Evolutionary conservation across 805 yeast species (phyloP), one percentile per base, ranked within the genome.

Genomic region (Pichia heedii): DNA sequence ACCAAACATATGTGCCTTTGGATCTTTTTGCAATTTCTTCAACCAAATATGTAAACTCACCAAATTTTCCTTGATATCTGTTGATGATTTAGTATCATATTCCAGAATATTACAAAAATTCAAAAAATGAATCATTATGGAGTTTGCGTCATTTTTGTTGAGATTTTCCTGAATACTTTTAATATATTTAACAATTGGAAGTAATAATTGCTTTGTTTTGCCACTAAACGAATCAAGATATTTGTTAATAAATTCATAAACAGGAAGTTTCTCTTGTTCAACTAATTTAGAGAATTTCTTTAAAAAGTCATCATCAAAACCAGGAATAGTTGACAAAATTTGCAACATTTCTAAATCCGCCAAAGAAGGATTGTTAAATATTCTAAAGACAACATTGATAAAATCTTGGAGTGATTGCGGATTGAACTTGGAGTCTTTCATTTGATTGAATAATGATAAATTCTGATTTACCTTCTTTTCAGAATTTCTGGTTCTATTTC

Each of bases 211-310:
- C 19, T 32, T 40, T 4, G 34, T 36, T 39, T 36, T 39, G 6
- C 36, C 33, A 39, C 40, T 39, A 4, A 43, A 32, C 4, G 46
- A 27, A 29, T 35, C 43, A 32, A 40, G 37, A 29, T 44, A 44
- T 24, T 44, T 44, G 2, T 24, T 21, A 15, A 44, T 33, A 18
- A 44, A 40, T 21, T 40, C 35, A 32, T 13, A 36, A 20, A 40
- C 27, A 7, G 41, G 16, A 5, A 11, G 32, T 4, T 22, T 18
- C 10, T 22, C 36, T 24, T 40, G 12, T 13, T 12, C 40, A 36
- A 5, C 19, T 24, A 33, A 37, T 33, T 40, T 21, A 33, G 35
- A 33, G 13, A 44, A 37, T 33, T 21, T 20, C 6, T 19, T 33
- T 1, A 44, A 13, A 22, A 36, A 39, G 3, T 13, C 27, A n/a